Conservation (phyloP, 768 basidiomycete genomes). For the Leccinum arenicola region DNA sequence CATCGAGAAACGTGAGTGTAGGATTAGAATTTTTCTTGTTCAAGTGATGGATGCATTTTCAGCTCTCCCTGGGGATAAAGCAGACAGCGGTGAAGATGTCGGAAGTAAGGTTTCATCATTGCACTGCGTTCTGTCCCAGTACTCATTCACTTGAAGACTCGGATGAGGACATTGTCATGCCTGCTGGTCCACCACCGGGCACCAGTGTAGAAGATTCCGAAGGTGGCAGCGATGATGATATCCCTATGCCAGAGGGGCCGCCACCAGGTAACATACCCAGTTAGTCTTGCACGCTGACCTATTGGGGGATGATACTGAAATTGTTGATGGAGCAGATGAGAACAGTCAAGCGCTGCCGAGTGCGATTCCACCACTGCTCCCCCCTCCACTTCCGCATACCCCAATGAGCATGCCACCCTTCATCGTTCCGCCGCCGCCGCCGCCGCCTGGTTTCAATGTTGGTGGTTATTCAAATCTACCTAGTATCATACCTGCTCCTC, state of each 20-base stretch:
- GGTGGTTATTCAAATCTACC: slow-evolving; percentile 7
- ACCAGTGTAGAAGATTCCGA: slow-evolving; percentile 35
- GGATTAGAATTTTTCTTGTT: background rate
- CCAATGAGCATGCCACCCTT: slow-evolving; percentile 20
- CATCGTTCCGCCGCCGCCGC: slow-evolving; percentile 14
- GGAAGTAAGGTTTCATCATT: slow-evolving; percentile 33
- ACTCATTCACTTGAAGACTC: slow-evolving; percentile 11
- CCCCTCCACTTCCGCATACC: slow-evolving; percentile 20
- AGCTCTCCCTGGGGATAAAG: slow-evolving; percentile 65
- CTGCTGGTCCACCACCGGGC: slow-evolving; percentile 58
- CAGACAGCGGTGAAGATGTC: slow-evolving; percentile 60
- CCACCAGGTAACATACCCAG: slow-evolving; percentile 41
- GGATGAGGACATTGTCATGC: slow-evolving; percentile 67
- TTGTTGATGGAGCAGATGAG: slow-evolving; percentile 5
- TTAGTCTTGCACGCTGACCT: slow-evolving; percentile 11
- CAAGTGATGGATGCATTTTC: slow-evolving; percentile 2
- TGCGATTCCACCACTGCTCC: slow-evolving; percentile 15
- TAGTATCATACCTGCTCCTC: slow-evolving; percentile 29
- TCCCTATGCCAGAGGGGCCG: slow-evolving; percentile 84
- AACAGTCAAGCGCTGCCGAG: slow-evolving; percentile 2
- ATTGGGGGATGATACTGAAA: background rate
- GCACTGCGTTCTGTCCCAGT: background rate
- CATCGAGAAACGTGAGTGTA: slow-evolving; percentile 72
- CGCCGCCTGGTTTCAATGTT: slow-evolving; percentile 12
- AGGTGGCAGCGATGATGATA: slow-evolving; percentile 73